A percentile compares a stretch with the other conserved stretches of the same genome.
Conservation (phyloP, 2,329 filamentous ascomycete genomes). For the Ceratocystis eucalypticola region DNA sequence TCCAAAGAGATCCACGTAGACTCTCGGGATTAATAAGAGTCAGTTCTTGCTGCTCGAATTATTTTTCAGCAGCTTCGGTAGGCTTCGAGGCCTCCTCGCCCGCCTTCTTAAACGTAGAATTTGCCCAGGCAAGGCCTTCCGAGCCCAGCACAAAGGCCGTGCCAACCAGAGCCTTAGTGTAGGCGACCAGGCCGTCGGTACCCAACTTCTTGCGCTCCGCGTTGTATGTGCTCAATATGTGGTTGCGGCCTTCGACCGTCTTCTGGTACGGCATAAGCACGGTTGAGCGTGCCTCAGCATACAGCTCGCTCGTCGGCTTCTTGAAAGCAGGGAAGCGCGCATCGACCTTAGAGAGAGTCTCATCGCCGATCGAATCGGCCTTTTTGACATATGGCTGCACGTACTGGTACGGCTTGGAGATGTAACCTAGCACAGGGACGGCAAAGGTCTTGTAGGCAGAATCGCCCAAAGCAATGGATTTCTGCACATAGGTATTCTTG, state of each 20-base stretch:
- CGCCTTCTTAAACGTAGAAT: slow-evolving; percentile 49
- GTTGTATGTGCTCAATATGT: slow-evolving; percentile 43
- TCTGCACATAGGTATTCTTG: slow-evolving; percentile 68
- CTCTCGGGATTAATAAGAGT: too few relatives aligned
- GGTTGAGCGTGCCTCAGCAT: slow-evolving; percentile 47
- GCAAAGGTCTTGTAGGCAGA: slow-evolving; percentile 64
- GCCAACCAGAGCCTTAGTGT: slow-evolving; percentile 55
- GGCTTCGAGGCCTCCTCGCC: slow-evolving; percentile 30
- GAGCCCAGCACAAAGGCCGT: slow-evolving; percentile 54
- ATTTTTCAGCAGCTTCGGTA: not conserved
- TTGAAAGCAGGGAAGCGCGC: slow-evolving; percentile 58
- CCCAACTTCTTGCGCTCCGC: slow-evolving; percentile 50
- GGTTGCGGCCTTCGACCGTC: slow-evolving; percentile 47
- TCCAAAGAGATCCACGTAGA: too few relatives aligned
- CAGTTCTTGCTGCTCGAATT: not conserved
- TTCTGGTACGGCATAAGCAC: slow-evolving; percentile 51
- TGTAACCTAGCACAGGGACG: slow-evolving; percentile 62
- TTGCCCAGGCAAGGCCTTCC: slow-evolving; percentile 50
- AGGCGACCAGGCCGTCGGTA: slow-evolving; percentile 49
- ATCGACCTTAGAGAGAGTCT: slow-evolving; percentile 56
- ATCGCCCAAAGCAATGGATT: slow-evolving; percentile 62
- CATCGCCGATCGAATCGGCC: slow-evolving; percentile 64
- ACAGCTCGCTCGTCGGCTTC: slow-evolving; percentile 60
- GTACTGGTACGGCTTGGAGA: slow-evolving; percentile 58
- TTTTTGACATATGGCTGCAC: slow-evolving; percentile 73